Evolutionary conservation across 1,284 basidiomycete species (phyloP), one percentile per base, ranked within the genome.

Genomic region (Rhodotorula sp.): DNA sequence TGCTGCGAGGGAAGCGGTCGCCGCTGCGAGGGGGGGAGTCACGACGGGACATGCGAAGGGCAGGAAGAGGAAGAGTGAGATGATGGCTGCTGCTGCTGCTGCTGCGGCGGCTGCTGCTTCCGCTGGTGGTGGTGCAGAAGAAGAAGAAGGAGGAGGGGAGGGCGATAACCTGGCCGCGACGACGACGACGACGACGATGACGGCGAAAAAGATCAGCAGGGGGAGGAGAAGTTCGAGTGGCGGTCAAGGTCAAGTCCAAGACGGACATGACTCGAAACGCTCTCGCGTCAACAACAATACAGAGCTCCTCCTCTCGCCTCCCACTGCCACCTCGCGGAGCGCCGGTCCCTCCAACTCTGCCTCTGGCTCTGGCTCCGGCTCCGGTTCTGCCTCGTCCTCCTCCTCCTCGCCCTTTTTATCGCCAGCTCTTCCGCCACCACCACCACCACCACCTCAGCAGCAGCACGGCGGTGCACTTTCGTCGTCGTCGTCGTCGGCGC

Each of bases 1-100:
- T 7, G 67, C 67, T 38, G 70, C 70, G 2, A 55, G 70, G 19
- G 66, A 68, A 43, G 50, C 55, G 12, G 62, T 58, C 2, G 62
- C 63, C 3, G 55, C 71, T 0, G 66, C 68, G n/a, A 38, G 61
- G 49, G 69, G 59, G 54, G 69, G 54, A 14, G 57, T 26, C 14
- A 55, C 54, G 26, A 55, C 54, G 26, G 54, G 54, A 2, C 54
- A 55, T 18, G 54, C 54, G 12, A 55, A 55, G 54, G 54, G 54
- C 12, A 34, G 60, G 6, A 72, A 61, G 62, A 43, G 45, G 38
- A 34, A 60, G 54, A 48, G 55, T 21, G 59, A 64, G 48, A 64
- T 58, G 23, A 52, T 23, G 3, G 31, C n/a, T 0, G 48, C 14
- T 28, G 28, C 28, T 1, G 60, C 31, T 4, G 26, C 21, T 0